Conservation (phyloP, 176 grass and related monocot species). For the Cenchrus fungigraminus region DNA sequence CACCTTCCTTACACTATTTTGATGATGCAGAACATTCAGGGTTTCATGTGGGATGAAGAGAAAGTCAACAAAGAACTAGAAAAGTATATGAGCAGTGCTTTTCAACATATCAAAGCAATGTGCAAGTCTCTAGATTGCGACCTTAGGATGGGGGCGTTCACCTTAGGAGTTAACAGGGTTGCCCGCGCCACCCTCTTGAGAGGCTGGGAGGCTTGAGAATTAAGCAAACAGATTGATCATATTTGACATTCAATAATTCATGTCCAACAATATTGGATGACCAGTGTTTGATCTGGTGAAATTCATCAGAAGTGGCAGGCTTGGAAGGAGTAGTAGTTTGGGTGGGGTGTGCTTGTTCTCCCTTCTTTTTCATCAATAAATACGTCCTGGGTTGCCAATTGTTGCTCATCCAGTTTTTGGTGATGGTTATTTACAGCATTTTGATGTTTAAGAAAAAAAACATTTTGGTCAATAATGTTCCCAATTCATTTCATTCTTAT, state of each 20-base stretch:
- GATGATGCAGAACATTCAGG: slow-evolving; percentile 85
- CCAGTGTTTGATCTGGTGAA: slow-evolving; percentile 27
- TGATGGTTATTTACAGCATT: slow-evolving; percentile 1
- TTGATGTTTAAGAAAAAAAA: not conserved
- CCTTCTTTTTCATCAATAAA: not conserved
- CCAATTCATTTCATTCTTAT: not conserved
- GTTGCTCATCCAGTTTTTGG: not conserved
- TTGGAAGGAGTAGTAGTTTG: slow-evolving; percentile 32
- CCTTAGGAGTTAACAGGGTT: slow-evolving; percentile 90
- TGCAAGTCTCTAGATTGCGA: slow-evolving; percentile 81
- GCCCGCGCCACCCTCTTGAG: slow-evolving; percentile 89
- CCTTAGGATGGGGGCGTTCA: slow-evolving; percentile 97
- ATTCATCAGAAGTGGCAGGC: slow-evolving; percentile 20
- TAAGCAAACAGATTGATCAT: not conserved
- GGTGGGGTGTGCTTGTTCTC: not conserved
- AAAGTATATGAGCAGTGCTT: slow-evolving; percentile 89
- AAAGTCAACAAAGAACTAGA: slow-evolving; percentile 93
- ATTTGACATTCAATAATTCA: slow-evolving; percentile 14
- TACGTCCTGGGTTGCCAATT: not conserved
- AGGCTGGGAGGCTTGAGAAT: slow-evolving; percentile 84
- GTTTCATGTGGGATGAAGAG: slow-evolving; percentile 99
- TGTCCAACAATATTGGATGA: slow-evolving; percentile 32
- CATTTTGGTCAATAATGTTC: not conserved
- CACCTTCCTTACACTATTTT: slow-evolving; percentile 26
- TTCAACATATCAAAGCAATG: slow-evolving; percentile 85